A percentile compares a stretch with the other conserved stretches of the same genome.
phyloP scores from a whole-genome alignment of 768 basidiomycete genomes.

The Scleroderma bovista region DNA sequence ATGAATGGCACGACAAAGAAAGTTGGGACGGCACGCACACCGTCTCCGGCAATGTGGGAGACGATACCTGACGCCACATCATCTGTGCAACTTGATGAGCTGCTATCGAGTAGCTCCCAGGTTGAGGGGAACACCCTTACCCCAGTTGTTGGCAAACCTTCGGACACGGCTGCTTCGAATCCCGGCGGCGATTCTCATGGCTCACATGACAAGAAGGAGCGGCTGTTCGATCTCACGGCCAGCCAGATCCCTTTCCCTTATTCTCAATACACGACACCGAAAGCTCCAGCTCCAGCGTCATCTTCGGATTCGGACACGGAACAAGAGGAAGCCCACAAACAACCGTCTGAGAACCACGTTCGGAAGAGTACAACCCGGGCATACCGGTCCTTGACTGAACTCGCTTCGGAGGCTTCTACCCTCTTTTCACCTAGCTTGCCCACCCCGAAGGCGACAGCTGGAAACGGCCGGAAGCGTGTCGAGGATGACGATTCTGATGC shows the following conservation, averaged over 20 bases:
- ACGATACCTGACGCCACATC: slow-evolving; percentile 20
- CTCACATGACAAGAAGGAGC: slow-evolving; percentile 5
- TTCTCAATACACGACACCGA: slow-evolving; percentile 36
- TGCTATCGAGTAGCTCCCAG: slow-evolving; percentile 29
- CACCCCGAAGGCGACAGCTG: slow-evolving; percentile 27
- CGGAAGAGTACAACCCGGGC: slow-evolving; percentile 5
- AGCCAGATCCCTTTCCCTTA: slow-evolving; percentile 53
- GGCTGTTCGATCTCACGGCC: slow-evolving; percentile 47
- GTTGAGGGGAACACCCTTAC: not conserved
- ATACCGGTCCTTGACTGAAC: slow-evolving; percentile 50
- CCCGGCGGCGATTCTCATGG: not conserved
- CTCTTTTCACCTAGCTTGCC: slow-evolving; percentile 33
- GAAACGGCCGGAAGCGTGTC: slow-evolving; percentile 15
- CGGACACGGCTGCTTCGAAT: not conserved
- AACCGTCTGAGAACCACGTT: slow-evolving; percentile 8
- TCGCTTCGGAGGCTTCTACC: slow-evolving; percentile 32
- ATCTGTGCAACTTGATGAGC: slow-evolving; percentile 29
- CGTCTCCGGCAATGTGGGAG: slow-evolving; percentile 25
- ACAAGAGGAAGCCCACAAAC: slow-evolving; percentile 28
- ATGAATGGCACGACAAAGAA: not conserved
- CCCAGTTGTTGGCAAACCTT: slow-evolving; percentile 9
- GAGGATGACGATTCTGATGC: slow-evolving; percentile 29
- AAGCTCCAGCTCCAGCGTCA: slow-evolving; percentile 9
- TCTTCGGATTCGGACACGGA: slow-evolving; percentile 33
- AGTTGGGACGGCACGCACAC: not conserved